phyloP scores from a whole-genome alignment of 805 yeast genomes.

The Ogataea minuta region DNA sequence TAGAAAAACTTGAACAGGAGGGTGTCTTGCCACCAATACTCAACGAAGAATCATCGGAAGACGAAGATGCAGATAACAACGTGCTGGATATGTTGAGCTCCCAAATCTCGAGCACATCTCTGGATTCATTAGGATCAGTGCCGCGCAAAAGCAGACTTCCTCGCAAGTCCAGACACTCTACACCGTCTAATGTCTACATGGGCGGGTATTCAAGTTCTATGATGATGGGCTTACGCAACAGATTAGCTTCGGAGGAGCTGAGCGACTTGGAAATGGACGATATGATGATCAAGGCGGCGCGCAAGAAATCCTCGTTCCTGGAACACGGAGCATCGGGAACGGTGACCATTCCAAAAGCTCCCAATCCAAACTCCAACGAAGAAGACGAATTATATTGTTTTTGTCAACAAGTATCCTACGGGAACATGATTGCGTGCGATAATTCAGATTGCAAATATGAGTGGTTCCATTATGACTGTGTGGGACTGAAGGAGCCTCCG shows the following conservation, averaged over 20 bases:
- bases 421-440: constrained; percentile 64
- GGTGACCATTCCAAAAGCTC: constrained; percentile 24
- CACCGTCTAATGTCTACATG: constrained; percentile 15
- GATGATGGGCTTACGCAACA: constrained; percentile 15
- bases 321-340: constrained; percentile 31
- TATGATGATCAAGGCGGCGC: constrained; percentile 13
- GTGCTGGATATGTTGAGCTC: constrained; percentile 20
- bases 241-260: constrained; percentile 21
- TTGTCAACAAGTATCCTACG: constrained; percentile 89
- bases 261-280: constrained; percentile 24
- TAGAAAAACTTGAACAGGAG: constrained; percentile 71
- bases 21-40: constrained; percentile 66
- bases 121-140: constrained; percentile 16
- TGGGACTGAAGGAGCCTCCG: constrained; percentile 91
- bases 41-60: constrained; percentile 28
- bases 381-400: constrained; percentile 79
- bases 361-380: constrained; percentile 43
- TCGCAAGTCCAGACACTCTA: constrained; percentile 21
- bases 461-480: constrained; percentile 74
- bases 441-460: constrained; percentile 58
- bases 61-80: constrained; percentile 11
- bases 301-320: constrained; percentile 17
- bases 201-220: constrained; percentile 5
- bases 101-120: constrained; percentile 21
- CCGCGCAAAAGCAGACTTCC: constrained; percentile 16